These are phyloP conservation scores for Russula vinacea DNA, from an alignment of 768 basidiomycete species.

Conservation along the genomic window DNA sequence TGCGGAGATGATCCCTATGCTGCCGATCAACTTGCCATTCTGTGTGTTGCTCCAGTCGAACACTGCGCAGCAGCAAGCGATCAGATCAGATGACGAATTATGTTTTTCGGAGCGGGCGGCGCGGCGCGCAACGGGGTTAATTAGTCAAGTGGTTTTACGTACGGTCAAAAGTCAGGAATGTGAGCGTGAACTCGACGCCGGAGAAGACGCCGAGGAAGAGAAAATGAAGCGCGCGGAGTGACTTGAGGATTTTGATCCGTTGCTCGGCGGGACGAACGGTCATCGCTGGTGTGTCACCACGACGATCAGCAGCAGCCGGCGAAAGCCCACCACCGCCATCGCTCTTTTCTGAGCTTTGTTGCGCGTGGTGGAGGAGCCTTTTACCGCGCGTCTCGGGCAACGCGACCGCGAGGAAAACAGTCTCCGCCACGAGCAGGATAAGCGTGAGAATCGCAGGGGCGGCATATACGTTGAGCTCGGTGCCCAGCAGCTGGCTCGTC, in stretches of 20 bases:
- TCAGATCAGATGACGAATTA: slow-evolving; percentile 1
- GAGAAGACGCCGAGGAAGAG: slow-evolving; percentile 88
- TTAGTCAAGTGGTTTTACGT: slow-evolving; percentile 36
- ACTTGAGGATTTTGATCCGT: slow-evolving; percentile 55
- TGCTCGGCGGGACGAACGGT: slow-evolving; percentile 38
- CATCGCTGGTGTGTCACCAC: slow-evolving; percentile 15
- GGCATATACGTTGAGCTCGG: slow-evolving; percentile 84
- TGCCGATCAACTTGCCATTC: slow-evolving; percentile 79
- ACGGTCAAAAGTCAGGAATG: slow-evolving; percentile 91
- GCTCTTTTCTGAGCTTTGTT: slow-evolving; percentile 23
- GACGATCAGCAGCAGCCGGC: not conserved
- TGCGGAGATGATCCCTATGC: slow-evolving; percentile 88
- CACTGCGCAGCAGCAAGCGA: slow-evolving; percentile 43
- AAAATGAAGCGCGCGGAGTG: slow-evolving; percentile 71
- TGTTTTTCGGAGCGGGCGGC: too few relatives aligned
- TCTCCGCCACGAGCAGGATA: slow-evolving; percentile 73
- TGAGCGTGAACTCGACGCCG: slow-evolving; percentile 94
- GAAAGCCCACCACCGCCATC: slow-evolving; percentile 21
- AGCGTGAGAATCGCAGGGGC: slow-evolving; percentile 84
- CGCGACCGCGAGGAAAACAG: slow-evolving; percentile 64
- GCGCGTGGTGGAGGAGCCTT: slow-evolving; percentile 6
- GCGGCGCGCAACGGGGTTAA: too few relatives aligned
- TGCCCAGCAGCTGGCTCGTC: slow-evolving; percentile 43
- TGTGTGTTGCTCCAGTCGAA: slow-evolving; percentile 88
- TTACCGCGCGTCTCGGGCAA: slow-evolving; percentile 82